These are phyloP conservation scores for Metschnikowia arizonensis DNA, from an alignment of 805 yeast species.

Conservation along the genomic window DNA sequence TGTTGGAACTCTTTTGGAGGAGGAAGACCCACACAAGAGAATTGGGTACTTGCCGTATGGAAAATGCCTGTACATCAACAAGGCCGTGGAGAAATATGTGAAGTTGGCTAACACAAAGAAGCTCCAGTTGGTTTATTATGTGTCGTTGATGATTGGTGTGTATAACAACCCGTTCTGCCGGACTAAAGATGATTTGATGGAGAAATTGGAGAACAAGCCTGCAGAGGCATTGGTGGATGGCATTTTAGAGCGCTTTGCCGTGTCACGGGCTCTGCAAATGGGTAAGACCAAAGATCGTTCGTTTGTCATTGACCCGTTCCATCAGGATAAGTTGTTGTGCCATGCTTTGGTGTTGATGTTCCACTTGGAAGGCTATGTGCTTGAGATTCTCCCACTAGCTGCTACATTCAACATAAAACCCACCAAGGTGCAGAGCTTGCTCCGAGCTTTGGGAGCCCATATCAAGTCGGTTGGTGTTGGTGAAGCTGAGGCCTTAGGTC, in stretches of 20 bases:
- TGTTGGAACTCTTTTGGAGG: conserved; percentile 57
- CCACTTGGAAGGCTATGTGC: conserved; percentile 69
- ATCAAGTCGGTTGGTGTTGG: conserved; percentile 67
- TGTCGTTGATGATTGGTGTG: conserved; percentile 75
- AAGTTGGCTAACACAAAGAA: conserved; percentile 47
- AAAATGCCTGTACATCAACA: conserved; percentile 53
- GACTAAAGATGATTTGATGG: conserved; percentile 55
- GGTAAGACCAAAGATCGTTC: conserved; percentile 74
- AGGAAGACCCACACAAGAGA: conserved; percentile 43
- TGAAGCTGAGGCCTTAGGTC: conserved; percentile 71
- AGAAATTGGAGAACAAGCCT: conserved; percentile 58
- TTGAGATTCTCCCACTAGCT: conserved; percentile 78
- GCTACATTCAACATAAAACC: conserved; percentile 81
- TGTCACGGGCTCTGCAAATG: conserved; percentile 40
- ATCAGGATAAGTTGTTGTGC: conserved; percentile 83
- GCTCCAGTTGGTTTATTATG: conserved; percentile 70
- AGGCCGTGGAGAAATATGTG: conserved; percentile 40
- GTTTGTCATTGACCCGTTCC: conserved; percentile 80
- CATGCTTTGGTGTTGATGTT: conserved; percentile 67
- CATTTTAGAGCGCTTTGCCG: conserved; percentile 66
- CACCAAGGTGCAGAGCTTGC: conserved; percentile 59
- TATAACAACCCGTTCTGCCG: conserved; percentile 66
- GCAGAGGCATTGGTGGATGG: conserved; percentile 71
- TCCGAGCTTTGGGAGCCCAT: conserved; percentile 77
- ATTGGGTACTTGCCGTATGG: conserved; percentile 59